Base-by-base conservation (phyloP, 805 yeast species). In the Scheffersomyces stipitis region DNA sequence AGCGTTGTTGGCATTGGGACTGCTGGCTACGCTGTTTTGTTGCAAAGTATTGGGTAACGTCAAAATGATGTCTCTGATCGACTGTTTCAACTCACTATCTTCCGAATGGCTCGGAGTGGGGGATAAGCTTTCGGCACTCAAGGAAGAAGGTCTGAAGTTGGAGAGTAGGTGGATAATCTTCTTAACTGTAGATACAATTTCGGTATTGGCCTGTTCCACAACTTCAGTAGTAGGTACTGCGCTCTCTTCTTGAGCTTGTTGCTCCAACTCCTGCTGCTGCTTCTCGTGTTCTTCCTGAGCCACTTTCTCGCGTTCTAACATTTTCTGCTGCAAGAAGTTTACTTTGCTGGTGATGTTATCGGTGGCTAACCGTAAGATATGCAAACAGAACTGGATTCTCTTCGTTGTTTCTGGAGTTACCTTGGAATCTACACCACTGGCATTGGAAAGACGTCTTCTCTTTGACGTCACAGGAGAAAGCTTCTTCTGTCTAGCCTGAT, bases 131-230 rank as follows among this genome's bases (percentile, higher is more conserved):
- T 46, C 49, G 0, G 58, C 48, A 15, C 49, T 46, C 30, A 65
- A 49, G 1, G 68, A 49, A n/a, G 66, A 58, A 5, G 71, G 71
- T 30, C 57, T 86, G 48, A 87, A 86, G 45, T 85, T 86, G 3
- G 97, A 86, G 8, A 93, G 85, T 26, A 91, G 78, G 28, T 81
- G 78, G 24, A 90, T 89, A 31, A 89, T 88, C 55, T 88, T 91
- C 57, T 87, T 86, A 17, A 93, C 90, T 0, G 97, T 93, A 0
- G 85, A 76, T 6, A 90, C 82, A 24, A 91, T 87, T 48, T 91
- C 99, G 46, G 81, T 76, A 45, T 86, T 84, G 24, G 90, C 73
- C 30, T 79, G 60, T 37, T 60, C 64, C 1, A 62, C 54, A 15
- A 48, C 45, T 27, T 53, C 51, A 18, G 51, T 33, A 5, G 37